Conservation (phyloP, 1,284 basidiomycete genomes). For the Sanguinoderma infundibulare region DNA sequence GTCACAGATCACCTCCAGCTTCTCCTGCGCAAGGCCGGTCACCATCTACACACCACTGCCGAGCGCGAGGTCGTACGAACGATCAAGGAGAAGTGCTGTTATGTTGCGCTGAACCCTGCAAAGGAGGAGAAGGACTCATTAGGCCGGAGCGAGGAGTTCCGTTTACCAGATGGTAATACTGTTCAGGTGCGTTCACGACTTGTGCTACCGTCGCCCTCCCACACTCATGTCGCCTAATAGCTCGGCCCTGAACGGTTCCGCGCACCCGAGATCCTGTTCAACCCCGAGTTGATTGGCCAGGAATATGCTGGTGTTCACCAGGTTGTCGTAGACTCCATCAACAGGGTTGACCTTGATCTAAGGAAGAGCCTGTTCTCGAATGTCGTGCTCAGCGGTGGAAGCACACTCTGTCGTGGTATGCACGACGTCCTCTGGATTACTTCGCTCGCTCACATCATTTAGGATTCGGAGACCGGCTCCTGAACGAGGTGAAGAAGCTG, state of each 20-base stretch:
- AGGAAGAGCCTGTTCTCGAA: conserved; percentile 96
- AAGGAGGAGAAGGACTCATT: conserved; percentile 94
- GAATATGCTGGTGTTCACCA: conserved; percentile 98
- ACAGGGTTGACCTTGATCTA: conserved; percentile 87
- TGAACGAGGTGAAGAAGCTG: conserved; percentile 95
- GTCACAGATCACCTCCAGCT: conserved; percentile 97
- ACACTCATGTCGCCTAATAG: conserved; percentile 43
- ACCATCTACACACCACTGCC: conserved; percentile 95
- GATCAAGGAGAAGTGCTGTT: conserved; percentile 99
- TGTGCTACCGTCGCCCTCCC: neutral
- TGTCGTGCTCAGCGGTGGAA: conserved; percentile 96
- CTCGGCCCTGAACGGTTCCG: conserved; percentile 95
- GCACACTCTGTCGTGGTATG: conserved; percentile 90
- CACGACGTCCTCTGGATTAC: conserved; percentile 2
- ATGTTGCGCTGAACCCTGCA: conserved; percentile 87
- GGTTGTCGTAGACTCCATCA: conserved; percentile 90
- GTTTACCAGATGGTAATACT: conserved; percentile 93
- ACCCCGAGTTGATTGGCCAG: conserved; percentile 94
- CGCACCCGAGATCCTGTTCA: conserved; percentile 97
- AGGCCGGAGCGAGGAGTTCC: conserved; percentile 87
- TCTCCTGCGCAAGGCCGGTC: conserved; percentile 91
- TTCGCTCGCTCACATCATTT: conserved; percentile 9
- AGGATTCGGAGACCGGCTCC: conserved; percentile 96
- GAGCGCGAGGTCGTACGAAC: conserved; percentile 97
- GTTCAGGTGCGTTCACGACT: conserved; percentile 68